Conservation (phyloP, 2,329 filamentous ascomycete species). For the Orbilia blumenaviensis region DNA sequence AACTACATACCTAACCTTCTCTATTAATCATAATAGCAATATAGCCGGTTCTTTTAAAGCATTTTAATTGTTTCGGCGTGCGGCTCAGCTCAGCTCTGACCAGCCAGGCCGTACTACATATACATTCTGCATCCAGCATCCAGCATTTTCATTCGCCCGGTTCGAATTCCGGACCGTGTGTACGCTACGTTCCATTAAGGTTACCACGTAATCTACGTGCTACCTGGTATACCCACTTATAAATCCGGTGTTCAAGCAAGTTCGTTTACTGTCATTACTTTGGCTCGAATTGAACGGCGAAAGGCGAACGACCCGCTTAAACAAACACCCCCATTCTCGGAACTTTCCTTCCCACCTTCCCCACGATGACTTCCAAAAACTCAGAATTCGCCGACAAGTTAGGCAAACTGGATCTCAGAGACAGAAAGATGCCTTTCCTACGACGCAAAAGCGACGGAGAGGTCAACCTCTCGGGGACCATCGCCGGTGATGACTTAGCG, state of each 20-base stretch:
- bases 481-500: constrained; percentile 30
- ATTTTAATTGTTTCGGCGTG: constrained; percentile 3
- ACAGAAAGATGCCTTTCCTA: constrained; percentile 46
- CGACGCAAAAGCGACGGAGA: constrained; percentile 30
- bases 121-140: too few relatives aligned
- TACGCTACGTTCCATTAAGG: too few relatives aligned
- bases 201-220: too few relatives aligned
- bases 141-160: too few relatives aligned
- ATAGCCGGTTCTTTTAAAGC: neutral
- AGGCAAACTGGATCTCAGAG: neutral
- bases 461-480: constrained; percentile 28
- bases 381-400: constrained; percentile 14
- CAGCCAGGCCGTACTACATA: too few relatives aligned
- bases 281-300: too few relatives aligned
- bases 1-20: neutral
- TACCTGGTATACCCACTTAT: too few relatives aligned
- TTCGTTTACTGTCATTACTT: too few relatives aligned
- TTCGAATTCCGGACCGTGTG: too few relatives aligned
- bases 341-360: constrained; percentile 13
- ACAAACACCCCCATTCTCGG: constrained; percentile 10
- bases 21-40: neutral
- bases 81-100: neutral
- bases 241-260: too few relatives aligned
- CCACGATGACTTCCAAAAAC: constrained; percentile 17
- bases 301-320: too few relatives aligned